Evolutionary conservation across 192 early-diverging fungal genomes (phyloP).

Genomic region (Chytriomyces confervae): DNA sequence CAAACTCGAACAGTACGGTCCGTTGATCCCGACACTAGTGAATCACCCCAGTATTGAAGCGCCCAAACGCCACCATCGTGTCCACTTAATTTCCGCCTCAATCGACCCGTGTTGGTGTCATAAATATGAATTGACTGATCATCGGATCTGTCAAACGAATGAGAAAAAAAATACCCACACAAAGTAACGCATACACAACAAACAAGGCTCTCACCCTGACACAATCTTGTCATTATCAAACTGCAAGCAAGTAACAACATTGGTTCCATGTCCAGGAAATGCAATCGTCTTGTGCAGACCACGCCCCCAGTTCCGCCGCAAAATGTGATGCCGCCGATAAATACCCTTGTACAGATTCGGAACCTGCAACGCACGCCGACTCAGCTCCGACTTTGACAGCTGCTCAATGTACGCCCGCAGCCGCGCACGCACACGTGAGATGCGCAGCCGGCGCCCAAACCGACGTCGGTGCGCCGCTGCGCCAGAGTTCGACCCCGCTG

Average conservation of each 20-base stretch:
- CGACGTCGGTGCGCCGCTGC: background rate
- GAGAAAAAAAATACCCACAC: background rate
- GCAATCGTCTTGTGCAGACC: constrained; percentile 77
- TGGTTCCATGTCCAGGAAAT: constrained; percentile 80
- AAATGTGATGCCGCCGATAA: constrained; percentile 79
- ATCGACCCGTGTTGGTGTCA: constrained; percentile 80
- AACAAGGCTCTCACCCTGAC: constrained; percentile 59
- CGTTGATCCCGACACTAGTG: constrained; percentile 91
- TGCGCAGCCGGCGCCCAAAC: background rate
- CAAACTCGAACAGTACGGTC: constrained; percentile 95
- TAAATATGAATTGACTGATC: constrained; percentile 94
- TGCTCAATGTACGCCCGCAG: constrained; percentile 21
- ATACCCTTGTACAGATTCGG: constrained; percentile 77
- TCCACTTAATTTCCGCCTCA: constrained; percentile 74
- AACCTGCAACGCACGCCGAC: constrained; percentile 3
- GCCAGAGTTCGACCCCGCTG: background rate
- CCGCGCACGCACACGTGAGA: constrained; percentile 12
- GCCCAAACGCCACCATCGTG: constrained; percentile 98
- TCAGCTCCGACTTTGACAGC: constrained; percentile 16
- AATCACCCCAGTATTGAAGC: constrained; percentile 85
- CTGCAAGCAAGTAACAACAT: constrained; percentile 94
- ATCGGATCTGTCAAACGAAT: constrained; percentile 59
- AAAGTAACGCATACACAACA: constrained; percentile 18
- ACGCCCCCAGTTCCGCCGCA: constrained; percentile 85
- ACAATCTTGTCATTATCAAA: constrained; percentile 97